A percentile compares a stretch with the other conserved stretches of the same genome.
Conservation (phyloP, 2,329 filamentous ascomycete species). For the Ophiocordyceps camponoti-saundersi region DNA sequence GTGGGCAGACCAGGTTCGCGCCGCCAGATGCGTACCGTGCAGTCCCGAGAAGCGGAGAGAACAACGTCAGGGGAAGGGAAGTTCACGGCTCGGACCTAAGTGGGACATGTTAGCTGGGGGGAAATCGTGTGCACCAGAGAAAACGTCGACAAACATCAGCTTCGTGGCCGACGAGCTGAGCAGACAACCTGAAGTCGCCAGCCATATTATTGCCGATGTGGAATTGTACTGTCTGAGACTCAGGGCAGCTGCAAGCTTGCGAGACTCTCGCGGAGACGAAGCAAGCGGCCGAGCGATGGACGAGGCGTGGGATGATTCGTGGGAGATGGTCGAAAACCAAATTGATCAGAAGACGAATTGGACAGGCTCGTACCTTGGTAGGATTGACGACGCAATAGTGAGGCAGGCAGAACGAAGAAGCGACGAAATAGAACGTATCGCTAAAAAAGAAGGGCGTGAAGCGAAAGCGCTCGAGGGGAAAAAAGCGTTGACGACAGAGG, state of each 20-base stretch:
- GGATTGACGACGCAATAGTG: neutral
- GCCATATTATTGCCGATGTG: constrained; percentile 31
- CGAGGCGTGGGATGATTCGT: neutral
- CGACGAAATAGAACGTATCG: neutral
- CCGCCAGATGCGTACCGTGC: constrained; percentile 76
- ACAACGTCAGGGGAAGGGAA: constrained; percentile 59
- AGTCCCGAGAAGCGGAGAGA: constrained; percentile 80
- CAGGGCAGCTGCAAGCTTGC: neutral
- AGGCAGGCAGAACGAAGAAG: neutral
- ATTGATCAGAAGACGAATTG: neutral
- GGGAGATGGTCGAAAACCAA: neutral
- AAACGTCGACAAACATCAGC: constrained; percentile 49
- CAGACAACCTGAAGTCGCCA: constrained; percentile 83
- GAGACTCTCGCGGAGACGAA: neutral
- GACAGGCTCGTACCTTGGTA: neutral
- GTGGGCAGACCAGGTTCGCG: constrained; percentile 47
- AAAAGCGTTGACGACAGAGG: neutral
- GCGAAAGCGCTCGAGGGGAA: neutral
- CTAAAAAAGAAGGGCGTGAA: neutral
- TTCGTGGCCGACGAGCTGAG: constrained; percentile 75
- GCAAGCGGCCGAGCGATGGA: neutral
- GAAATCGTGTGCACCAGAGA: neutral
- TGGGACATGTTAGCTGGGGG: neutral
- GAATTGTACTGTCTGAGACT: neutral
- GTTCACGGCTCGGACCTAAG: constrained; percentile 68